phyloP scores from a whole-genome alignment of 148 eudicot genomes.

The Camellia sinensis region DNA sequence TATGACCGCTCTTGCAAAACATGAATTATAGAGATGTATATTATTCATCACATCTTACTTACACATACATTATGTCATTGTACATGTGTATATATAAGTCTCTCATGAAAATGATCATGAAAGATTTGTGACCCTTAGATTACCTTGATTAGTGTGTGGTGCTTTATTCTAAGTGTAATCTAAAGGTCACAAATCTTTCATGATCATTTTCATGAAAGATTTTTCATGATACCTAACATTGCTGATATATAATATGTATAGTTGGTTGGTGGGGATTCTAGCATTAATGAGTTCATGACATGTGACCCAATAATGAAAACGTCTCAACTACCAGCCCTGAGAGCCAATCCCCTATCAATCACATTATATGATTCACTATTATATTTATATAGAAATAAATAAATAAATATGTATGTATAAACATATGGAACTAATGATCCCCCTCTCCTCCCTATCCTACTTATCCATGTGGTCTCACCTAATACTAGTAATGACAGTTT shows the following conservation, averaged over 20 bases:
- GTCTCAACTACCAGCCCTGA: slow-evolving; percentile 12
- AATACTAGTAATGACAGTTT: not conserved
- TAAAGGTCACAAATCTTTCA: no score
- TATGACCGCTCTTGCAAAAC: not conserved
- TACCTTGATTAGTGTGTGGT: no score
- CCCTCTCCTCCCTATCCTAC: not conserved
- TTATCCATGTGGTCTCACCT: slow-evolving; percentile 10
- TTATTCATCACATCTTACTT: not conserved
- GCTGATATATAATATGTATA: not conserved
- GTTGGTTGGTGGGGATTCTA: slow-evolving; percentile 20
- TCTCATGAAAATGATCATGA: no score
- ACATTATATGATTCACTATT: not conserved
- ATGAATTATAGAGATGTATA: not conserved
- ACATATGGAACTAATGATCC: not conserved
- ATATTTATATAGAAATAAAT: not conserved
- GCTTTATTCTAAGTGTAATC: no score
- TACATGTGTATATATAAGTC: not conserved
- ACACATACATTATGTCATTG: no score
- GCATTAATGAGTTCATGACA: slow-evolving; percentile 19
- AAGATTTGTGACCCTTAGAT: no score
- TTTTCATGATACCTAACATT: no score
- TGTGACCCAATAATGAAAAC: slow-evolving; percentile 28
- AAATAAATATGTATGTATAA: not conserved
- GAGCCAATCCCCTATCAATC: slow-evolving; percentile 4
- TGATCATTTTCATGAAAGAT: no score